Evolutionary conservation across 1,284 basidiomycete genomes (phyloP), one percentile per base, ranked within the genome.

Genomic region (Gomphus bonarii): DNA sequence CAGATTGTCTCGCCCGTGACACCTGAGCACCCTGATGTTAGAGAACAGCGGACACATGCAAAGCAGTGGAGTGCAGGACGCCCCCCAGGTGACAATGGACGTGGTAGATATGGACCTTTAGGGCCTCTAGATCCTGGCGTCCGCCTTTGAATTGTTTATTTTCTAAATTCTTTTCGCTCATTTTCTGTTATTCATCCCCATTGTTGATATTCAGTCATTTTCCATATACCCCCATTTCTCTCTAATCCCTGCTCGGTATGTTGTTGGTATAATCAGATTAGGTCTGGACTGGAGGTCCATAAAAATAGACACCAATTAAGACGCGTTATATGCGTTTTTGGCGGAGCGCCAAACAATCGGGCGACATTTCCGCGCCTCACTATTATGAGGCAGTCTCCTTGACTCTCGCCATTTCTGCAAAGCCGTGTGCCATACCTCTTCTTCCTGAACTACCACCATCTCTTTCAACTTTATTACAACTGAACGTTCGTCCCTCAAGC

Each of bases 51-150:
- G 67, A 74, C 70, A 47, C 75, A 76, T 57, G 70, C 68, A 57
- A 73, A 74, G 65, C 71, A 70, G 65, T 68, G 75, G 61, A 74
- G 70, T 62, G 75, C 72, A 52, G 74, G n/a, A n/a, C n/a, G 74
- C 54, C 71, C 73, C 25, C 58, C 59, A 50, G 57, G 54, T 31
- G 58, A 63, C 66, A 42, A 42, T 70, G 46, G 72, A 71, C 57
- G 70, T 68, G 55, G 76, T 60, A 75, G 75, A 51, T 90, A 89
- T 65, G 87, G 88, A 55, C 88, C 88, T 2, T 71, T 90, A 58
- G 88, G 88, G 55, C 88, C 88, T 33, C 70, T 88, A 58, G 87
- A 85, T 68, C 87, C 87, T 54, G 74, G 70, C 54, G 61, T 66
- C 50, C 69, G 61, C 50, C 67, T 73, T 63, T 76, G 61, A 28